Evolutionary conservation across 1,284 basidiomycete genomes (phyloP), one percentile per base, ranked within the genome.

Genomic region (Xerocomus minutiporus): DNA sequence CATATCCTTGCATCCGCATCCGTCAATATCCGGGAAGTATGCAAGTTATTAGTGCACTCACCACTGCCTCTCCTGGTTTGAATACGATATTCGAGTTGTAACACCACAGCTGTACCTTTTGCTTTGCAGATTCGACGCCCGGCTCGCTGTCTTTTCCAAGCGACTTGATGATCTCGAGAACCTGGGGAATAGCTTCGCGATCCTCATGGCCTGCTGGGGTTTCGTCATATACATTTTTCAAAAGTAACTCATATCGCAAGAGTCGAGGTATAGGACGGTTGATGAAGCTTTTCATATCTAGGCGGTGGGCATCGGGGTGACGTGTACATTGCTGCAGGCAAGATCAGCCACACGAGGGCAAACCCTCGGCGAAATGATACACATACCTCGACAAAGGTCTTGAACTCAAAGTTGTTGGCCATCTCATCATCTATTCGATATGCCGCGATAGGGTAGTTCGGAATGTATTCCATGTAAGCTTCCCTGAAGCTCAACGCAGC

Each of bases 371-470:
- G 31, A 43, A 13, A 42, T 4, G 66, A 79, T 54, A 57, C 25
- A 51, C 65, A 23, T 51, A 93, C 93, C 57, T 95, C 89, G 5
- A 93, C 79, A 66, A 98, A 96, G 0, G 75, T 71, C 57, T 82
- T 86, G 73, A 99, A 97, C 4, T 78, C 74, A 0, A 78, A 75
- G 65, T 97, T 99, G 51, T 76, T 84, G 26, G 75, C 79, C 73
- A 86, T 84, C 73, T 98, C 96, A 46, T 94, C 87, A 53, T 94
- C 91, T 52, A 98, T 88, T 52, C 89, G 79, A 66, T 92, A 93
- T 35, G 89, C 90, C 5, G 95, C 94, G 51, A 97, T 91, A 1
- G 96, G 95, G 66, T 97, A 97, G 70, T 95, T 89, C 5, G 92
- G 87, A 42, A 94, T 87, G 63, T 97, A 98, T 61, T 91, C 85